Conservation (phyloP, 306 rosid species). For the Gleditsia sinensis region DNA sequence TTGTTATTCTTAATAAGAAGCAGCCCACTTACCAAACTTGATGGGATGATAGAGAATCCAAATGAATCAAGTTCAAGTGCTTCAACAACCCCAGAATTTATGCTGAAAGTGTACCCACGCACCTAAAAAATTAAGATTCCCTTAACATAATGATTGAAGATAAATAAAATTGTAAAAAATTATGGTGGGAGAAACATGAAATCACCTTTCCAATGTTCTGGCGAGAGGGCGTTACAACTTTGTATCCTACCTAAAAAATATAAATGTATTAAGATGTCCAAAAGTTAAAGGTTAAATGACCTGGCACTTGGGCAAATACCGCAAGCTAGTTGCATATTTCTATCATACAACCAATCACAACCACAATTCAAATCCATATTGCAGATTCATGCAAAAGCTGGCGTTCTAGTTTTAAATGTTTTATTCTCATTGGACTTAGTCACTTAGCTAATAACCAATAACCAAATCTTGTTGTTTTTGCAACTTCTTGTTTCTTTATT, state of each 20-base stretch:
- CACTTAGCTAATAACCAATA: constrained; percentile 3
- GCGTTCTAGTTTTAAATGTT: neutral
- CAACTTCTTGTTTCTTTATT: neutral
- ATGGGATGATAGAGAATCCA: constrained; percentile 85
- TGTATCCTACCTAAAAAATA: constrained; percentile 89
- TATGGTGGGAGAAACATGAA: constrained; percentile 13
- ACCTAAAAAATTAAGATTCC: constrained; percentile 54
- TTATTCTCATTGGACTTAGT: neutral
- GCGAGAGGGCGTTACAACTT: constrained; percentile 80
- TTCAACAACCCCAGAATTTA: constrained; percentile 82
- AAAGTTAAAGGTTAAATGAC: constrained; percentile 8
- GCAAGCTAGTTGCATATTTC: neutral
- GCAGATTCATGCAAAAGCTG: neutral
- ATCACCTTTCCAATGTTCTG: constrained; percentile 83
- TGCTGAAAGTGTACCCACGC: constrained; percentile 85
- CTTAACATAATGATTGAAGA: constrained; percentile 19
- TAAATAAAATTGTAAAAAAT: neutral
- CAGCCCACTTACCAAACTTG: constrained; percentile 72
- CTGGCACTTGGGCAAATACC: neutral
- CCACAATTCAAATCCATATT: neutral
- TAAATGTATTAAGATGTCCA: constrained; percentile 34
- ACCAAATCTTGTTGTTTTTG: neutral
- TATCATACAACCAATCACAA: neutral
- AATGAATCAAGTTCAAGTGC: constrained; percentile 93
- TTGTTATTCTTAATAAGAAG: constrained; percentile 23